These are phyloP conservation scores for Nigrospora sphaerica DNA, from an alignment of 2,329 filamentous ascomycete species.

Conservation along the genomic window DNA sequence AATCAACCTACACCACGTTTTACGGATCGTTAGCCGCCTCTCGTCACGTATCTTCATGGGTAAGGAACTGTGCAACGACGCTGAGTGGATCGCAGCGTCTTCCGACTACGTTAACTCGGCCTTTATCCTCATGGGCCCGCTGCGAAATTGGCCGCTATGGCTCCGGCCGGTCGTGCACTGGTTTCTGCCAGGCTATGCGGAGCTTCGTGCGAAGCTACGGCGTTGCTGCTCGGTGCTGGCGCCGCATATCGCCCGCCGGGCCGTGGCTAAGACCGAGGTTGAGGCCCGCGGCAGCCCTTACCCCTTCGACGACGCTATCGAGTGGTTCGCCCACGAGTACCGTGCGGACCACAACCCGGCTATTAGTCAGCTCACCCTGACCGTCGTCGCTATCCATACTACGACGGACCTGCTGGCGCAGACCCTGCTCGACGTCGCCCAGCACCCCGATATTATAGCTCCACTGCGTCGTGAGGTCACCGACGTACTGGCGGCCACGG, in stretches of 20 bases:
- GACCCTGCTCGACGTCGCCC: conserved; percentile 31
- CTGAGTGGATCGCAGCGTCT: conserved; percentile 32
- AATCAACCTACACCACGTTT: conserved; percentile 18
- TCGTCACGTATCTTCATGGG: conserved; percentile 40
- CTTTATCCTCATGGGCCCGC: conserved; percentile 18
- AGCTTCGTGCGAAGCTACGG: conserved; percentile 19
- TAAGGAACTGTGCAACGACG: conserved; percentile 29
- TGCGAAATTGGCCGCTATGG: conserved; percentile 28
- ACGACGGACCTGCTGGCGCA: conserved; percentile 23
- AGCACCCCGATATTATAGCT: conserved; percentile 31
- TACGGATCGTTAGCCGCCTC: conserved; percentile 34
- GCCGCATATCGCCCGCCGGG: conserved; percentile 13
- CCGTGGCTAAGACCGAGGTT: conserved; percentile 6
- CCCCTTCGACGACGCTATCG: conserved; percentile 24
- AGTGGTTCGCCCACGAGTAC: conserved; percentile 28
- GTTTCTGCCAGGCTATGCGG: conserved; percentile 30
- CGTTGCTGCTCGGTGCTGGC: conserved; percentile 13
- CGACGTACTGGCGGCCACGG: conserved; percentile 9
- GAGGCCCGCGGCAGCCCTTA: conserved; percentile 7
- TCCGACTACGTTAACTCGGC: conserved; percentile 27
- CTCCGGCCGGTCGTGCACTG: conserved; percentile 31
- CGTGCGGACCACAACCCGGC: conserved; percentile 17
- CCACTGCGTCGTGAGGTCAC: conserved; percentile 34
- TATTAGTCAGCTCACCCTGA: conserved; percentile 19
- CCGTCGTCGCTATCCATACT: conserved; percentile 27